Base-by-base conservation (phyloP, 1,284 basidiomycete species). In the Irpex rosettiformis region DNA sequence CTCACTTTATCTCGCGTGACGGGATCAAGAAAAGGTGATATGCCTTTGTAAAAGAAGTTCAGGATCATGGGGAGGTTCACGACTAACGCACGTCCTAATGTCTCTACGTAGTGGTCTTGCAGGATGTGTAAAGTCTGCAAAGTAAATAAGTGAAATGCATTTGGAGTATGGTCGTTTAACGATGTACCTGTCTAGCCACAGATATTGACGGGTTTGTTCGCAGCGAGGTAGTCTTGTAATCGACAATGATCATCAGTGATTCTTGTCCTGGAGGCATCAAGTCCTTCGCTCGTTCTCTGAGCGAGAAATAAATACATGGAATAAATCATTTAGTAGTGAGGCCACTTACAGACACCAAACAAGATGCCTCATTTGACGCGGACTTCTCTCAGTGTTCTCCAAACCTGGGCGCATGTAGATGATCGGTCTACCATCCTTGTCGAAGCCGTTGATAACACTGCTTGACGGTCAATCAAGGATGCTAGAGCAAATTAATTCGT, bases 51-150 rank as follows among this genome's bases (percentile, higher is more conserved):
- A 78, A 94, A 94, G 68, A 93, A 92, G 68, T 77, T 90, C 58
- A 94, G 81, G 56, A 93, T 77, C 62, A 78, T 72, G 11, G 94
- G 93, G 54, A 94, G 86, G 69, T 95, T 94, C 54, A 91, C 84
- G 40, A 96, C 87, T 42, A 96, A 79, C 11, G 92, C 94, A 18
- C 91, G 82, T 21, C 94, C 94, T 28, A 96, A 82, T 3, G 91
- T 89, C 74, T 96, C 94, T 30, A 91, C 89, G 67, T 97, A 97
- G 72, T 96, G 93, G 64, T 93, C 85, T 72, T 96, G 94, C 40
- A 97, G 79, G 64, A 97, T 94, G 61, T 83, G 78, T 22, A 95
- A 79, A 1, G 91, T 85, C 80, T 85, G 64, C 52, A 6, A 29
- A 8, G 11, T 42, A 10, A 22, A 2, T 40, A n/a, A 29, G 24